Conservation (phyloP, 257 asterid species). For the Solanum chilense region DNA sequence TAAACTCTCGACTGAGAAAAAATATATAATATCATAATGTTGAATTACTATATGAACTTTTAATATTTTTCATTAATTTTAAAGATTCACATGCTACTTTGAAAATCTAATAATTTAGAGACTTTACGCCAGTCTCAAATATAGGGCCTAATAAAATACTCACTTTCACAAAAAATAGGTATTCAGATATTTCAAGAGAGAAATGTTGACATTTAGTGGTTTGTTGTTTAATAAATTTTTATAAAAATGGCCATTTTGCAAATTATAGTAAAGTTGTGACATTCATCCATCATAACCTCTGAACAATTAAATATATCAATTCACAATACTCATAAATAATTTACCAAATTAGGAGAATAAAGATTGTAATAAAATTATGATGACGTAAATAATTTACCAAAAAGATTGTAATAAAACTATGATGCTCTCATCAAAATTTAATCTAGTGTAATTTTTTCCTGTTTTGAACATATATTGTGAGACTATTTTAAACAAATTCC, state of each 20-base stretch:
- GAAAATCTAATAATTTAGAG: not conserved
- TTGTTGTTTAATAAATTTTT: not conserved
- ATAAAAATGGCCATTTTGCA: not conserved
- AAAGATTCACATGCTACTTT: not conserved
- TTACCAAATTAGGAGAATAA: not conserved
- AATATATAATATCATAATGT: not conserved
- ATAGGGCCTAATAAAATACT: not conserved
- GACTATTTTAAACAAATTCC: not conserved
- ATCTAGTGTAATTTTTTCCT: no score
- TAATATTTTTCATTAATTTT: not conserved
- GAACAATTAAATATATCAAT: not conserved
- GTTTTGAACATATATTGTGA: not conserved
- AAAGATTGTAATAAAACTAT: not conserved
- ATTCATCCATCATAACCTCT: not conserved
- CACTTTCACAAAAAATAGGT: not conserved
- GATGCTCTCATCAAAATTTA: no score
- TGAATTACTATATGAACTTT: not conserved
- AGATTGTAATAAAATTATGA: not conserved
- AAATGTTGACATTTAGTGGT: not conserved
- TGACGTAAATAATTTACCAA: not conserved
- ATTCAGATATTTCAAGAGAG: not conserved
- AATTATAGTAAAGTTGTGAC: not conserved
- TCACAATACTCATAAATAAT: not conserved
- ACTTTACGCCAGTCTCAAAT: not conserved
- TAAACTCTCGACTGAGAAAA: not conserved